phyloP scores from a whole-genome alignment of 1,284 basidiomycete species.

The Exobasidium rhododendri region DNA sequence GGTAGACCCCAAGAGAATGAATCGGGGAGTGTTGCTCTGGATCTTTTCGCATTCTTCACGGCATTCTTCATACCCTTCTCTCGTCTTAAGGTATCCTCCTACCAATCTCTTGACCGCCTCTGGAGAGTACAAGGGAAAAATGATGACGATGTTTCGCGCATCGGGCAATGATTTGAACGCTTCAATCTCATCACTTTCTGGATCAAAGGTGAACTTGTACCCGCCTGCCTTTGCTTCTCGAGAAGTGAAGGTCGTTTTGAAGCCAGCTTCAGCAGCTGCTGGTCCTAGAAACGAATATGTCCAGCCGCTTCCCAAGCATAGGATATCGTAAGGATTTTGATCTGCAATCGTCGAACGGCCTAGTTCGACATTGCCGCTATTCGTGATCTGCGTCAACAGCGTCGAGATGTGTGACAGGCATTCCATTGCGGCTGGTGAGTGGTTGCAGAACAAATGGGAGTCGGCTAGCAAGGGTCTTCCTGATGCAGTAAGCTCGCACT shows the following conservation, averaged over 20 bases:
- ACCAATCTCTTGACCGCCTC: conserved; percentile 32
- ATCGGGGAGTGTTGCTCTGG: conserved; percentile 19
- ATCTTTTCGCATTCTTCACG: conserved; percentile 12
- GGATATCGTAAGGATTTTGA: conserved; percentile 59
- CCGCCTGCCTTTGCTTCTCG: conserved; percentile 58
- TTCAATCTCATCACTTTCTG: conserved; percentile 43
- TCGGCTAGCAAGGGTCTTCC: too few species aligned
- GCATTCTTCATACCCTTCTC: neutral
- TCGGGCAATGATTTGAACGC: conserved; percentile 61
- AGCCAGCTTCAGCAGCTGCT: conserved; percentile 55
- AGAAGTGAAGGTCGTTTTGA: conserved; percentile 58
- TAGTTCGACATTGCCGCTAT: neutral
- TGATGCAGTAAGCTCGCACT: too few species aligned
- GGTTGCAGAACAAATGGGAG: too few species aligned
- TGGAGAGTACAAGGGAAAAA: conserved; percentile 57
- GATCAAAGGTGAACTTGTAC: conserved; percentile 52
- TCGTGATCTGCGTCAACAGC: neutral
- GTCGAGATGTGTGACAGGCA: neutral
- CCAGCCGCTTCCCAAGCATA: conserved; percentile 71
- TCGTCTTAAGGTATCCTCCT: conserved; percentile 20
- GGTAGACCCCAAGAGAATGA: conserved; percentile 44
- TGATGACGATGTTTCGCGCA: conserved; percentile 64
- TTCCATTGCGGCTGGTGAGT: neutral
- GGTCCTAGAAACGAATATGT: conserved; percentile 66
- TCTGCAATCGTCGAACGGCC: neutral